Evolutionary conservation across 805 yeast species (phyloP).

Genomic region (Vanderwaltozyma polyspora): DNA sequence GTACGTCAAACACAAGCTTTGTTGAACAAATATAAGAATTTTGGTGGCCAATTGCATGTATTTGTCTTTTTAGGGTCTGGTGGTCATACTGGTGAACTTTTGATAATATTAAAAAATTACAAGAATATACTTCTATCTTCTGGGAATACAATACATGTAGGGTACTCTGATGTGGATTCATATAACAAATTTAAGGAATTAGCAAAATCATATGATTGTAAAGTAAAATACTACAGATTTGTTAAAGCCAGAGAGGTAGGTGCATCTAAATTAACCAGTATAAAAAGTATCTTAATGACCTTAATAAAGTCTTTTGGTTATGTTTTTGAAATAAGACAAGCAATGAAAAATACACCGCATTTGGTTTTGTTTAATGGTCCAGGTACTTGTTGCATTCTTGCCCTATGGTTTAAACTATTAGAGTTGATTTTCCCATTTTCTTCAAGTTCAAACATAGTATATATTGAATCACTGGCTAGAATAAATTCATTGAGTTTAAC

Average conservation of each 20-base stretch:
- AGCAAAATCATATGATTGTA: conserved; percentile 2
- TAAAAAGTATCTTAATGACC: conserved; percentile 26
- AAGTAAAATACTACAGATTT: conserved; percentile 16
- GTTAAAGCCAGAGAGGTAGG: conserved; percentile 31
- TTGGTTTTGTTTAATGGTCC: conserved; percentile 30
- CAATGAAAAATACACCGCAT: conserved; percentile 16
- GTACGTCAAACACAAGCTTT: no score
- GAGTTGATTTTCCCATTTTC: conserved; percentile 12
- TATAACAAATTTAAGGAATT: conserved; percentile 29
- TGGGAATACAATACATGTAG: conserved; percentile 29
- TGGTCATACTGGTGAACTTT: conserved; percentile 94
- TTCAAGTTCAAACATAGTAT: conserved; percentile 60
- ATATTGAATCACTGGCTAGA: conserved; percentile 80
- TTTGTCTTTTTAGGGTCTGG: conserved; percentile 85
- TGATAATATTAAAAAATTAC: conserved; percentile 44
- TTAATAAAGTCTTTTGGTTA: conserved; percentile 15
- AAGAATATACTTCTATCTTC: conserved; percentile 36
- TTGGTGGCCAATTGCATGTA: no score
- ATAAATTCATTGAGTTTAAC: conserved; percentile 63
- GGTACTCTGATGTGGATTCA: conserved; percentile 28
- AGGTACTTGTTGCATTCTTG: conserved; percentile 27
- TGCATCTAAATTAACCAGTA: conserved; percentile 25
- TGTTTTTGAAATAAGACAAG: conserved; percentile 10
- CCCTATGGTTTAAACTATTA: conserved; percentile 20
- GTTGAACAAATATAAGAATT: no score